These are phyloP conservation scores for Solanum sitiens DNA, from an alignment of 257 asterid genomes.

Conservation along the genomic window DNA sequence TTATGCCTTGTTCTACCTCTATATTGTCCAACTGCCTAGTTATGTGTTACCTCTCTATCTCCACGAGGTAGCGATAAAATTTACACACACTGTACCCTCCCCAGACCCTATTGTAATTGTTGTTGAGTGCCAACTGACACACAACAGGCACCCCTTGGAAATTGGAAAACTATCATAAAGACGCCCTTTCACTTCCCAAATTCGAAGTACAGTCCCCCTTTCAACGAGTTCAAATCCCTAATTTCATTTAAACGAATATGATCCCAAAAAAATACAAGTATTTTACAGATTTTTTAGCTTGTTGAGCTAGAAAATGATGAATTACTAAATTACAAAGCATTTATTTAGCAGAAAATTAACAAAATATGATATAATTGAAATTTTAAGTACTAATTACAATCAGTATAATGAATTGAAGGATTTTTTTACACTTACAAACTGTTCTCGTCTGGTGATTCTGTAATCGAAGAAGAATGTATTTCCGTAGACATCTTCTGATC, in stretches of 20 bases:
- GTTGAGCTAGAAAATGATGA: neutral
- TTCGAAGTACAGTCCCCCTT: neutral
- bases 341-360: neutral
- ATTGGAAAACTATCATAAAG: neutral
- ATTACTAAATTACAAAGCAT: neutral
- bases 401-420: neutral
- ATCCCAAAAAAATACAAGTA: neutral
- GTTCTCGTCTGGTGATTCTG: constrained; percentile 25
- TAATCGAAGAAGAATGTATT: constrained; percentile 29
- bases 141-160: neutral
- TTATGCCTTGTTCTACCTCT: neutral
- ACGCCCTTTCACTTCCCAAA: neutral
- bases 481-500: constrained; percentile 34
- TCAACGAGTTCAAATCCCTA: neutral
- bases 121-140: neutral
- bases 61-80: neutral
- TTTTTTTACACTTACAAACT: neutral
- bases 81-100: neutral
- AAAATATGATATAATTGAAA: neutral
- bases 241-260: neutral
- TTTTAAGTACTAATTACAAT: neutral
- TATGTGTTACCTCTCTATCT: neutral
- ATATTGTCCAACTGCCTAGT: neutral
- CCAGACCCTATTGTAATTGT: neutral
- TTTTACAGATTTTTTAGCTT: neutral